Conservation (phyloP, 345 rosid genomes). For the Dovyalis caffra region DNA sequence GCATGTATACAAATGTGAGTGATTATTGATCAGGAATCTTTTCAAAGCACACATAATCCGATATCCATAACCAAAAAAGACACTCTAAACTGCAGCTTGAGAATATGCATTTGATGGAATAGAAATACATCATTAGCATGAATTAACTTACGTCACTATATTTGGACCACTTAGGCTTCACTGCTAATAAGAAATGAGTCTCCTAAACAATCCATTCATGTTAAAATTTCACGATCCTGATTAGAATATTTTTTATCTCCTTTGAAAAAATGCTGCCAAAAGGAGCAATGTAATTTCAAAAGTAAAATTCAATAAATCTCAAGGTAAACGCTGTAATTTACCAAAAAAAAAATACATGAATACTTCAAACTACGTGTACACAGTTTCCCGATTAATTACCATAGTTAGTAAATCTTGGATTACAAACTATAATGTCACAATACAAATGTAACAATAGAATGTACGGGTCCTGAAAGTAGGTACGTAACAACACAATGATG, state of each 20-base stretch:
- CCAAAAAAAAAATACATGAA: background rate
- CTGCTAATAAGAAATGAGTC: background rate
- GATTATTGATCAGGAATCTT: constrained; percentile 13
- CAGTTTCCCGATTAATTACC: background rate
- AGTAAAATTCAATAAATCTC: background rate
- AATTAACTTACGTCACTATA: background rate
- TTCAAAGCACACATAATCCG: constrained; percentile 6
- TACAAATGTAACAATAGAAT: background rate
- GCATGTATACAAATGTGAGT: constrained; percentile 37
- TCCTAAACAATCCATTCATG: background rate
- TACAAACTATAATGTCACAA: background rate
- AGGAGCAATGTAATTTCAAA: background rate
- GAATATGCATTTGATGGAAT: background rate
- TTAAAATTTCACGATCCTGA: background rate
- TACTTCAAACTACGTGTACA: background rate
- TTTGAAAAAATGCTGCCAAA: background rate
- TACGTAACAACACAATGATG: background rate
- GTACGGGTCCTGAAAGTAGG: background rate
- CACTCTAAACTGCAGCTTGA: background rate
- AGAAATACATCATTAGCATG: background rate
- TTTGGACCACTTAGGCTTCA: background rate
- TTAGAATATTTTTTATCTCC: background rate
- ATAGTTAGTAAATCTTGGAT: background rate
- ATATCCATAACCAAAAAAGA: background rate
- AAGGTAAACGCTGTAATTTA: background rate